Base-by-base conservation (phyloP, 805 yeast genomes). In the Hanseniaspora osmophila region DNA sequence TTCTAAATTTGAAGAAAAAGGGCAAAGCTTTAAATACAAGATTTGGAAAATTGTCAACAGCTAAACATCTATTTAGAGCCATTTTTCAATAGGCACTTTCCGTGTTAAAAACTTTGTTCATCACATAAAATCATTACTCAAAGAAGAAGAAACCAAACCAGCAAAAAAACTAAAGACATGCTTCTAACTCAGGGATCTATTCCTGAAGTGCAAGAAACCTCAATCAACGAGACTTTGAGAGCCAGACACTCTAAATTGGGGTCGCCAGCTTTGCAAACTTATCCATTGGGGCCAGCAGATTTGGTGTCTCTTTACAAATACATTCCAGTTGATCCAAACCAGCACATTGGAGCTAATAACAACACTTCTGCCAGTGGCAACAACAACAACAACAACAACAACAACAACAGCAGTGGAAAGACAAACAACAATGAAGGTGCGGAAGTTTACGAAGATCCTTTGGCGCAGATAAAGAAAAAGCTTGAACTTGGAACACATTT, bases 231-330 rank as follows among this genome's bases (percentile, higher is more conserved):
- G 18, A 77, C 86, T 10, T 57, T 82, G 40, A 71, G 73, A 44
- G 86, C 80, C 56, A 68, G 94, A 53, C 74, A 82, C 2, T 61
- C 73, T 33, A 71, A 81, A 10, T 37, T 46, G 11, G 43, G 43
- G 19, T 42, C 48, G 1, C 41, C 42, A 3, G 40, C 39, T 9
- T 37, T 37, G 16, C 42, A 40, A 27, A 44, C 39, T 12, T 42
- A 46, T 19, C 38, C 38, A n/a, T 19, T 84, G 47, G 94, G 94
- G 11, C 84, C 87, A 10, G 84, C 81, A 37, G 86, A 75, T 62
- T 63, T 74, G 60, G 74, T 77, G 46, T 58, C 62, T 2, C 32
- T 62, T 45, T 52, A 58, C 37, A 62, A 64, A 61, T 51, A 68
- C 56, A 41, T 56, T 12, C 58, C 57, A 11, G 54, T 60, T 2